Conservation (phyloP, 345 rosid genomes). For the Clausena lansium region DNA sequence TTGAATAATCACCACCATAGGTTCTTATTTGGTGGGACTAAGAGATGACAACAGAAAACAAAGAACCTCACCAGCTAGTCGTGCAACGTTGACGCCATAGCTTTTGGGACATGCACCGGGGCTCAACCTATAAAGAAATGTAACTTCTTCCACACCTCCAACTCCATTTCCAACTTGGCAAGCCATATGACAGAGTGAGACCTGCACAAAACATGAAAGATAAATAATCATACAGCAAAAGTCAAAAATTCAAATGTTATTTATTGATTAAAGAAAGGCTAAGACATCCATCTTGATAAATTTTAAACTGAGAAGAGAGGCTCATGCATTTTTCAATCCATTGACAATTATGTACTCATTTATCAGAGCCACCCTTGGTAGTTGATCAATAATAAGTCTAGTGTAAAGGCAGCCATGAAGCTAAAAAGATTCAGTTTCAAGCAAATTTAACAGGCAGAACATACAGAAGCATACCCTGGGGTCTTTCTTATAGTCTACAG, state of each 20-base stretch:
- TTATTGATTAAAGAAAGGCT: background rate
- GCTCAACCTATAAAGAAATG: conserved; percentile 81
- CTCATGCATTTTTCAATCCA: background rate
- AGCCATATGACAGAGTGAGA: conserved; percentile 88
- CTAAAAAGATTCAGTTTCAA: background rate
- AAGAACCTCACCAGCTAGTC: conserved; percentile 71
- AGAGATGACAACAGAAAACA: background rate
- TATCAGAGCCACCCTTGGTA: background rate
- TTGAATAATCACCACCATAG: background rate
- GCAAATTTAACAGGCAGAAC: background rate
- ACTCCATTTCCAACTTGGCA: conserved; percentile 76
- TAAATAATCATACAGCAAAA: background rate
- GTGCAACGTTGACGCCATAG: conserved; percentile 95
- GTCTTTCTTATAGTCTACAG: conserved; percentile 64
- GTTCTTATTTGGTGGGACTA: background rate
- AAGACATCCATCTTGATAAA: background rate
- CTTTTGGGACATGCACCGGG: conserved; percentile 95
- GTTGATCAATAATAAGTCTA: background rate
- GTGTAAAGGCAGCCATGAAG: background rate
- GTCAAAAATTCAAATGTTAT: background rate
- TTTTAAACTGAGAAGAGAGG: background rate
- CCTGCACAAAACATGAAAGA: conserved; percentile 39
- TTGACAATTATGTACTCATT: background rate
- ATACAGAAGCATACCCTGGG: conserved; percentile 44
- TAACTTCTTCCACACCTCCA: conserved; percentile 76